Evolutionary conservation across 345 rosid genomes (phyloP), one percentile per base, ranked within the genome.

Genomic region (Hypericum androsaemum): DNA sequence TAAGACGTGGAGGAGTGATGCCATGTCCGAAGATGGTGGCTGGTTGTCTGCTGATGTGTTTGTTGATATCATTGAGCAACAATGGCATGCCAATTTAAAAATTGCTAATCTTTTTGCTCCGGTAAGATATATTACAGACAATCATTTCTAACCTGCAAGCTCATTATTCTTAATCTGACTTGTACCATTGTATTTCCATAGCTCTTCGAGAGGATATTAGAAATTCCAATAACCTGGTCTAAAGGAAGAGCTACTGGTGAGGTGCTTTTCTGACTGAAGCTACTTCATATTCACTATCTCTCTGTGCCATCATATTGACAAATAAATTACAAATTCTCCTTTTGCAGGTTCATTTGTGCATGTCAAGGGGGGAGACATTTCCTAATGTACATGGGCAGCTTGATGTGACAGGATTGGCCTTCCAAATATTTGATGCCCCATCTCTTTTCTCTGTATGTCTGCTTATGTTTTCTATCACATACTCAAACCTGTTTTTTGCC

Each of bases 231-330:
- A 63, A 63, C 68, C 22, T 90, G 96, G 96, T 79, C 74, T 13
- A 80, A 82, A 68, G 98, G 98, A 67, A 90, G 96, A 81, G 98
- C 92, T 66, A 77, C 88, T 57, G 98, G 98, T 84, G 98, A 90
- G 95, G 97, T 89, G 95, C 87, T 80, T 87, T 56, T 78, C 96
- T 84, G 67, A 74, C 81, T 74, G 22, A 46, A 56, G 38, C 32
- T 22, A 4, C 32, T 22, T 22, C 32, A 1, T 50, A 5, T 13
- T 2, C 5, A 4, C 1, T 32, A 4, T 41, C 6, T 38, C 10
- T 43, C 22, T 32, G 2, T 47, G 6, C 11, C 12, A 41, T 43
- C 6, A 35, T 10, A 8, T 48, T 50, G 47, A 41, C n/a, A 43
- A 37, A n/a, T 48, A 12, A 43, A 15, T 37, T 42, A 12, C 22